phyloP scores from a whole-genome alignment of 2,329 filamentous ascomycete species.

The Pseudophaeomoniella oleicola region DNA sequence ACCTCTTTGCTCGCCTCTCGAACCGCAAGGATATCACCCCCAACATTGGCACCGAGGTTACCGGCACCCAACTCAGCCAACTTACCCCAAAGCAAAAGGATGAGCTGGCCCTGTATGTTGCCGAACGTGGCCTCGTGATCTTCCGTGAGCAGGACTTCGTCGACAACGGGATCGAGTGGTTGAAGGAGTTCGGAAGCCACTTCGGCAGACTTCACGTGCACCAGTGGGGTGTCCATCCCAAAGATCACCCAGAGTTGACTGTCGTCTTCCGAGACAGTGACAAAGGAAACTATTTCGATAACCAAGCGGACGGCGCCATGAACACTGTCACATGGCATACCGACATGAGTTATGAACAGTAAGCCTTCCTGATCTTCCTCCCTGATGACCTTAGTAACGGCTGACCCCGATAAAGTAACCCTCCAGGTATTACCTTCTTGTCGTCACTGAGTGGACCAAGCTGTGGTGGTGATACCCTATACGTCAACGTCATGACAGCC shows the following conservation, averaged over 20 bases:
- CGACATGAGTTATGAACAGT: constrained; percentile 14
- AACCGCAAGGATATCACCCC: constrained; percentile 40
- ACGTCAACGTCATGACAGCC: constrained; percentile 14
- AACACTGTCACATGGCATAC: constrained; percentile 17
- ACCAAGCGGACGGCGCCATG: constrained; percentile 8
- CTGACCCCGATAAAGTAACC: constrained; percentile 7
- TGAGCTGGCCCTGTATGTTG: constrained; percentile 46
- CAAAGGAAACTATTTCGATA: constrained; percentile 16
- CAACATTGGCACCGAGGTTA: constrained; percentile 58
- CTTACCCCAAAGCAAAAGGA: constrained; percentile 57
- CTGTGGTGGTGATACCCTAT: constrained; percentile 17
- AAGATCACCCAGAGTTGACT: constrained; percentile 29
- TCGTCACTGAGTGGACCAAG: constrained; percentile 12
- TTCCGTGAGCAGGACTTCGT: constrained; percentile 34
- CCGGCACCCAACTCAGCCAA: constrained; percentile 55
- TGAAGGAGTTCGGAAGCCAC: constrained; percentile 13
- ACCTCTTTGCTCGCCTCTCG: background rate
- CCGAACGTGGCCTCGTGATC: constrained; percentile 33
- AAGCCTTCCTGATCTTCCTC: background rate
- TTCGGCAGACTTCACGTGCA: constrained; percentile 16
- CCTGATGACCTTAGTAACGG: background rate
- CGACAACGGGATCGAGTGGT: constrained; percentile 8
- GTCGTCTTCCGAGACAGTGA: constrained; percentile 33
- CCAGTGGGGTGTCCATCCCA: constrained; percentile 23
- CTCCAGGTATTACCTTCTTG: constrained; percentile 16